phyloP scores from a whole-genome alignment of 176 grass and related monocot genomes.

The Pontederia paniculata region DNA sequence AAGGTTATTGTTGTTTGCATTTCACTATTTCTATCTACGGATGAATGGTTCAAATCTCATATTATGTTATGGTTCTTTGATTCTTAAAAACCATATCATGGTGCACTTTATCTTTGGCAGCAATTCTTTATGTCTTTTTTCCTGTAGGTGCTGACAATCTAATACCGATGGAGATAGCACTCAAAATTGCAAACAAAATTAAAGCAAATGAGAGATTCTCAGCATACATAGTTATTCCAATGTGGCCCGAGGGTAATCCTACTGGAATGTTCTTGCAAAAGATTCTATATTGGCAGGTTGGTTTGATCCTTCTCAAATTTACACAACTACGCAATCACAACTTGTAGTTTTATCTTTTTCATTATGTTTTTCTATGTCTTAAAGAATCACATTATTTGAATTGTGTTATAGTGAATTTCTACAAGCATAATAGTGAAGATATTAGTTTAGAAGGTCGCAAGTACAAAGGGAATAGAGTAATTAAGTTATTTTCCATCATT shows the following conservation, averaged over 20 bases:
- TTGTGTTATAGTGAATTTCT: no score
- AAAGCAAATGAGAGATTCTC: constrained; percentile 81
- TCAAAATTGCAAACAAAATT: constrained; percentile 98
- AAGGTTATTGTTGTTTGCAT: no score
- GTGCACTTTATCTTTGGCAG: neutral
- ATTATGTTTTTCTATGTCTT: no score
- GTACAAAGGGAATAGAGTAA: no score
- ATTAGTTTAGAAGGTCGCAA: no score
- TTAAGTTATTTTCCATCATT: no score
- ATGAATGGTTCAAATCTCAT: neutral
- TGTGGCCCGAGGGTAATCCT: constrained; percentile 99
- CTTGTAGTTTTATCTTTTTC: no score
- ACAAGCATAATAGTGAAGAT: no score
- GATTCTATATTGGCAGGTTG: constrained; percentile 92
- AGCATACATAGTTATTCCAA: constrained; percentile 81
- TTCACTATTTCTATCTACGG: neutral
- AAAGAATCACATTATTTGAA: no score
- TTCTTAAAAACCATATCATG: neutral
- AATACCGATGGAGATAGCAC: constrained; percentile 82
- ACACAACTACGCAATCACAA: neutral
- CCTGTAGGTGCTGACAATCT: constrained; percentile 81
- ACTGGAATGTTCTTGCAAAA: constrained; percentile 57
- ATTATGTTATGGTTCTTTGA: neutral
- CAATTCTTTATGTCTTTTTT: neutral
- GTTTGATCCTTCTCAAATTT: constrained; percentile 7